These are phyloP conservation scores for Gossypium australe DNA, from an alignment of 345 rosid genomes.

Conservation along the genomic window DNA sequence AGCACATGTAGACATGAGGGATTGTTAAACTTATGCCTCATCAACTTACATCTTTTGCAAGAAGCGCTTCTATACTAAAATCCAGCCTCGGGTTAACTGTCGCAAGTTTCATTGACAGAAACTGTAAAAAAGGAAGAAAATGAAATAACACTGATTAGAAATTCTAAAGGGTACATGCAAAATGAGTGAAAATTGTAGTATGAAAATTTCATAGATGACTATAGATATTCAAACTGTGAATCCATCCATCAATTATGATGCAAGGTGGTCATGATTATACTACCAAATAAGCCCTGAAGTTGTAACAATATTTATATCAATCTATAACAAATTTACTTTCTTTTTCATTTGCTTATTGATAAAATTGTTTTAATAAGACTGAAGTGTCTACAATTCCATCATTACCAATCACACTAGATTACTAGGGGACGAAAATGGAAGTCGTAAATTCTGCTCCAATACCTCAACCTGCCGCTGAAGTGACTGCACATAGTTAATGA, in stretches of 20 bases:
- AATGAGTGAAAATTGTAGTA: neutral
- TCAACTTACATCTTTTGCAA: constrained; percentile 79
- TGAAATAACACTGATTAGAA: neutral
- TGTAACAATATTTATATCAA: neutral
- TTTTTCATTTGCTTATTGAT: neutral
- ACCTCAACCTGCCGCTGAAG: constrained; percentile 99
- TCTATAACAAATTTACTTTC: neutral
- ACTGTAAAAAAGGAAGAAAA: constrained; percentile 36
- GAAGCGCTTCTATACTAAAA: constrained; percentile 75
- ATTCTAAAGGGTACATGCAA: neutral
- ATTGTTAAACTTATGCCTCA: constrained; percentile 6
- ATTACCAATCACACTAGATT: neutral
- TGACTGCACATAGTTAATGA: constrained; percentile 92
- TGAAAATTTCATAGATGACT: too few species aligned
- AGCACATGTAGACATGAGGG: neutral
- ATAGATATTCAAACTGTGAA: neutral
- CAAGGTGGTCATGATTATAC: neutral
- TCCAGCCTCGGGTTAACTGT: constrained; percentile 90
- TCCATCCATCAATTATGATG: neutral
- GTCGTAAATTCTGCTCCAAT: constrained; percentile 6
- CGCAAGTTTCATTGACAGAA: constrained; percentile 95
- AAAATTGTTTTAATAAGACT: neutral
- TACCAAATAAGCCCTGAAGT: neutral
- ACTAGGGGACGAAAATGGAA: neutral
- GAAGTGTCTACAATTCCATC: neutral